phyloP scores from a whole-genome alignment of 2,329 filamentous ascomycete species.

The Neonectria ditissima region DNA sequence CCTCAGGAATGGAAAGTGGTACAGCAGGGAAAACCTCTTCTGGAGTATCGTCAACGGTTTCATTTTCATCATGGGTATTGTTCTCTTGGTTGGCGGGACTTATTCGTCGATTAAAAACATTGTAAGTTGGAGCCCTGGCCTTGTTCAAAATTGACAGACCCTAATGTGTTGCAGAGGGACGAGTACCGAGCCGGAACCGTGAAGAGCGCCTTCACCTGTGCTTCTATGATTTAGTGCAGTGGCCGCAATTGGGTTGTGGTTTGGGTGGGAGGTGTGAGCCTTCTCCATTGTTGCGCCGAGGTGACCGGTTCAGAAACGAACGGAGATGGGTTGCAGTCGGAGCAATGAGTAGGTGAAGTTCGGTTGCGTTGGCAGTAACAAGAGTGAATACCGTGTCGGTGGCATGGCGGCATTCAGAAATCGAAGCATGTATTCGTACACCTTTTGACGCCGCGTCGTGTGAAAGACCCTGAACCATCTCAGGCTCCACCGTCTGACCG shows the following conservation, averaged over 20 bases:
- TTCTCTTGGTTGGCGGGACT: constrained; percentile 27
- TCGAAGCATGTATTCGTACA: background rate
- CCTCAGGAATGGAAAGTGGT: constrained; percentile 39
- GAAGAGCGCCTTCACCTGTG: constrained; percentile 19
- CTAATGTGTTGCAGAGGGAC: constrained; percentile 15
- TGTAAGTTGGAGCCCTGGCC: constrained; percentile 17
- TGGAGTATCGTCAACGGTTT: constrained; percentile 21
- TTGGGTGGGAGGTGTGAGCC: background rate
- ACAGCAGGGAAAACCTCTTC: constrained; percentile 27
- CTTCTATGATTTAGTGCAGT: constrained; percentile 7
- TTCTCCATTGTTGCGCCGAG: background rate
- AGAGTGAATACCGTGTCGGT: background rate
- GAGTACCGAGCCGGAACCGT: constrained; percentile 23
- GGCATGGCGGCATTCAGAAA: background rate
- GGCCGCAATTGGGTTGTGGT: background rate
- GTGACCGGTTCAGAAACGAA: too few relatives aligned
- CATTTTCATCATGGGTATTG: constrained; percentile 26
- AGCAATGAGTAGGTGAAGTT: too few relatives aligned
- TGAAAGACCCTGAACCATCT: background rate
- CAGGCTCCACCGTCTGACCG: background rate
- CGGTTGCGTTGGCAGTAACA: background rate
- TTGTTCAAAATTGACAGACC: too few relatives aligned
- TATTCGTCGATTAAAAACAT: constrained; percentile 29
- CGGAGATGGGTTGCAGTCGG: too few relatives aligned
- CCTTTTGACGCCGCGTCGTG: background rate